phyloP scores from a whole-genome alignment of 805 yeast species.

The Maudiozyma saulgeensis region DNA sequence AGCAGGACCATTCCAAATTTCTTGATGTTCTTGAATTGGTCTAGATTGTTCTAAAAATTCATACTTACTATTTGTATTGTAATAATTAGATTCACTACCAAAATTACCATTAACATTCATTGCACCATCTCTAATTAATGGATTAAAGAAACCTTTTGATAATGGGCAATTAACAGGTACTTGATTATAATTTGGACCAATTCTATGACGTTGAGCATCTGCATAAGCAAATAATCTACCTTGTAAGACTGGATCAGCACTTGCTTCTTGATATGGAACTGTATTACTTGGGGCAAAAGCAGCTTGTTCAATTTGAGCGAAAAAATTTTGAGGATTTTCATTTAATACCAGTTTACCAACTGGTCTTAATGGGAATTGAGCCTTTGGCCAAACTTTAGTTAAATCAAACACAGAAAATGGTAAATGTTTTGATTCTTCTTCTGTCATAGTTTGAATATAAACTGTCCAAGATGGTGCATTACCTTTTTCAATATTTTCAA shows the following conservation, averaged over 20 bases:
- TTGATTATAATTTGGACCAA: constrained; percentile 65
- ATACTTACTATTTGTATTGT: constrained; percentile 39
- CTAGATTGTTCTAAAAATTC: constrained; percentile 21
- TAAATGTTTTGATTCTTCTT: constrained; percentile 62
- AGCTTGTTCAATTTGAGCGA: constrained; percentile 80
- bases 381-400: constrained; percentile 89
- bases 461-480: constrained; percentile 78
- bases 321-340: constrained; percentile 78
- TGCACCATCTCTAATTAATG: constrained; percentile 76
- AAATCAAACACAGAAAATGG: constrained; percentile 82
- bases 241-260: constrained; percentile 79
- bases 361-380: constrained; percentile 74
- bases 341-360: constrained; percentile 73
- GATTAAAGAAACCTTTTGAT: constrained; percentile 46
- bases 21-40: constrained; percentile 55
- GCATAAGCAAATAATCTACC: constrained; percentile 75
- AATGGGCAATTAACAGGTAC: constrained; percentile 87
- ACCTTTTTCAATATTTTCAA: constrained; percentile 67
- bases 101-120: constrained; percentile 62
- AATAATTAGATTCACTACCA: constrained; percentile 70
- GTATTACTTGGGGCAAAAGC: constrained; percentile 81
- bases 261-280: constrained; percentile 75
- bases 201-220: constrained; percentile 77
- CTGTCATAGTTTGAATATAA: constrained; percentile 79
- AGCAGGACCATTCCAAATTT: constrained; percentile 75